A percentile compares a stretch with the other conserved stretches of the same genome.
These are phyloP conservation scores for Ustilago vetiveriae DNA, from an alignment of 1,284 basidiomycete genomes.

Conservation along the genomic window DNA sequence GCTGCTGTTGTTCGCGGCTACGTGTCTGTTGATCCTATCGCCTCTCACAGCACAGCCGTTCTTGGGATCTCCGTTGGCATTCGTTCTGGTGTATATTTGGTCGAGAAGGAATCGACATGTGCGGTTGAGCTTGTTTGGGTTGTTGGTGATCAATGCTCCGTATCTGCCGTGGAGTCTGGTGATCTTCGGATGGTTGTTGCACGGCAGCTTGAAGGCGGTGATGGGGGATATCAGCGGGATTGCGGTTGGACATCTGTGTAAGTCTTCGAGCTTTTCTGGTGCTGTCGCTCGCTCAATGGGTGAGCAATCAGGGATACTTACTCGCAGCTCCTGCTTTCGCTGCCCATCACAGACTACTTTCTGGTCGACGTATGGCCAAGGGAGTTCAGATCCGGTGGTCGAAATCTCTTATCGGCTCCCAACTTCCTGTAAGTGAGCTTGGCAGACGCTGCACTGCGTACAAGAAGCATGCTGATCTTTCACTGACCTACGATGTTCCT, in stretches of 20 bases:
- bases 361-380: conserved; percentile 91
- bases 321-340: not conserved
- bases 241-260: conserved; percentile 62
- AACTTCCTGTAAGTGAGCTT: conserved; percentile 81
- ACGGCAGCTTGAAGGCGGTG: conserved; percentile 84
- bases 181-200: conserved; percentile 85
- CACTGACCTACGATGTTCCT: not conserved
- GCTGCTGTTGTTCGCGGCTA: conserved; percentile 82
- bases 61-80: conserved; percentile 46
- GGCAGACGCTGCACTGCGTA: too few species aligned
- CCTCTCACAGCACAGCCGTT: conserved; percentile 67
- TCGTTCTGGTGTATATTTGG: conserved; percentile 94
- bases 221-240: conserved; percentile 77
- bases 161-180: conserved; percentile 92
- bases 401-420: conserved; percentile 81
- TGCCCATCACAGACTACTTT: conserved; percentile 74
- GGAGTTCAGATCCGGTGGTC: conserved; percentile 83
- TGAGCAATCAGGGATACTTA: too few species aligned
- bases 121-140: conserved; percentile 92
- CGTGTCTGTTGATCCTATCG: conserved; percentile 70
- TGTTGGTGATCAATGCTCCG: conserved; percentile 92
- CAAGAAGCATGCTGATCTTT: too few species aligned
- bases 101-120: conserved; percentile 90
- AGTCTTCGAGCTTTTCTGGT: conserved; percentile 11
- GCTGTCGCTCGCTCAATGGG: too few species aligned